A percentile compares a stretch with the other conserved stretches of the same genome.
Evolutionary conservation across 306 rosid species (phyloP).

Genomic region (Prinsepia uniflora): DNA sequence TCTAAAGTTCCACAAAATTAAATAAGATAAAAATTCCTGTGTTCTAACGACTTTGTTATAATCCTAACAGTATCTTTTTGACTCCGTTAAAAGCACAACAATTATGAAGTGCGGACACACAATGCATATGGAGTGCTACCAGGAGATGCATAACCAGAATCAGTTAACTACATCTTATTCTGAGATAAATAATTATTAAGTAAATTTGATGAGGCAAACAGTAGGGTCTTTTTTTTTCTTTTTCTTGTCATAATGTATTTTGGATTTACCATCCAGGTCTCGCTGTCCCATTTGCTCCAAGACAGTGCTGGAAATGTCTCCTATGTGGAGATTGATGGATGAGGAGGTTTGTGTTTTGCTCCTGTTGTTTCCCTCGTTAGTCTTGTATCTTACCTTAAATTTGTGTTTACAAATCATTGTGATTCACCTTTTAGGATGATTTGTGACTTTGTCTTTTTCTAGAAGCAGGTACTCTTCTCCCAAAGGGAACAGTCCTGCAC

Average conservation of each 20-base stretch:
- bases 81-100: constrained; percentile 46
- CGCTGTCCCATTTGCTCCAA: constrained; percentile 73
- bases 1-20: neutral
- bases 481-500: neutral
- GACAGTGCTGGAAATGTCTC: constrained; percentile 46
- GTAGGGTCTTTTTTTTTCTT: neutral
- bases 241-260: constrained; percentile 7
- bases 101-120: constrained; percentile 76
- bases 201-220: neutral
- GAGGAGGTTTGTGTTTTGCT: constrained; percentile 37
- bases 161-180: constrained; percentile 38
- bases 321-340: constrained; percentile 42
- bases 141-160: constrained; percentile 39
- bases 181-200: neutral
- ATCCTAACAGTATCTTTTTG: constrained; percentile 63
- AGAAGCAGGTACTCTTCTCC: neutral
- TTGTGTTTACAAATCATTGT: neutral
- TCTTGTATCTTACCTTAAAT: neutral
- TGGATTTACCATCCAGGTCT: constrained; percentile 43
- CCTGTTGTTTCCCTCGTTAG: neutral
- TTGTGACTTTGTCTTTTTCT: neutral
- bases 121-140: constrained; percentile 60
- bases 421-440: neutral
- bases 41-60: constrained; percentile 29
- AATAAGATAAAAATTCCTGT: neutral